These are phyloP conservation scores for Aureobasidium musti DNA, from an alignment of 2,329 filamentous ascomycete species.

Conservation along the genomic window DNA sequence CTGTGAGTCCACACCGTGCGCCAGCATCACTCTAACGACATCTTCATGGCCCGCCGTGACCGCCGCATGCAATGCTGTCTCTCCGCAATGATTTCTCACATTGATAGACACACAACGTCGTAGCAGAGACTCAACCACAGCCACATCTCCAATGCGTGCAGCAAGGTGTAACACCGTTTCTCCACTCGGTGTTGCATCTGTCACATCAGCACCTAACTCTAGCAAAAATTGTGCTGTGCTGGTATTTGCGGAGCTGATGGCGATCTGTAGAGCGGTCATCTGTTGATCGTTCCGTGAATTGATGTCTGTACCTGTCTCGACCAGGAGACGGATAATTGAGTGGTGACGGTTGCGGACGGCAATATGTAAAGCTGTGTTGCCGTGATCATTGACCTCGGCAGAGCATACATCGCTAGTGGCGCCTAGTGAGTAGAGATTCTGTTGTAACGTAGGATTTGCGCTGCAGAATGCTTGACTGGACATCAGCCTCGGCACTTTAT, in stretches of 20 bases:
- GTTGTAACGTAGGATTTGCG: background rate
- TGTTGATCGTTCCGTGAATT: background rate
- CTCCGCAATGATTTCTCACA: constrained; percentile 1
- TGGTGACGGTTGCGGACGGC: constrained; percentile 1
- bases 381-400: background rate
- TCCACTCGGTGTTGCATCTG: background rate
- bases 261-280: background rate
- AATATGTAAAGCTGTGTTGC: constrained; percentile 3
- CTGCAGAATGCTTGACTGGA: background rate
- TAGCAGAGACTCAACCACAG: background rate
- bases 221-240: background rate
- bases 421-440: background rate
- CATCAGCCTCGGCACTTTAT: background rate
- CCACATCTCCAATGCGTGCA: background rate
- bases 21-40: background rate
- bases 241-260: background rate
- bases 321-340: background rate
- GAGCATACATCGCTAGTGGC: background rate
- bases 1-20: background rate
- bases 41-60: constrained; percentile 5
- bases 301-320: constrained; percentile 12
- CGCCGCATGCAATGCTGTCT: constrained; percentile 4
- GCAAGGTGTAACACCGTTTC: constrained; percentile 1
- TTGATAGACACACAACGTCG: background rate
- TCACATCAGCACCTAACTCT: background rate